Evolutionary conservation across 305 asterid genomes (phyloP).

Genomic region (Andrographis paniculata): DNA sequence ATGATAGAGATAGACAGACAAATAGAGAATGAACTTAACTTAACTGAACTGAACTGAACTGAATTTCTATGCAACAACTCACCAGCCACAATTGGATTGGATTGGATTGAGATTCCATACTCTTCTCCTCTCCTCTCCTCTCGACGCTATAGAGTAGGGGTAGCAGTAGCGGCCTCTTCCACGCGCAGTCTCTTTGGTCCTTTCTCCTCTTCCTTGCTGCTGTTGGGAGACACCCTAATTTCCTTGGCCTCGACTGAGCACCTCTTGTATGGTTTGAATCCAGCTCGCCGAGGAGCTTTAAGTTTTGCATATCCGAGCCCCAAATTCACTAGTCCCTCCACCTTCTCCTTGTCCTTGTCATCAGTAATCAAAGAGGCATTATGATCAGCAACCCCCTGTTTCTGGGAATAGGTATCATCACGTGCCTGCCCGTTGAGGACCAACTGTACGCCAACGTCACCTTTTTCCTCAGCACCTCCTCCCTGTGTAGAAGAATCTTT

Average conservation of each 20-base stretch:
- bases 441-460: constrained; percentile 23
- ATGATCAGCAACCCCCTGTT: constrained; percentile 24
- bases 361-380: constrained; percentile 24
- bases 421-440: constrained; percentile 33
- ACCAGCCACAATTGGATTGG: constrained; percentile 16
- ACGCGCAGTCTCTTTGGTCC: constrained; percentile 71
- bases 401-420: constrained; percentile 17
- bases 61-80: constrained; percentile 23
- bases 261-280: constrained; percentile 95
- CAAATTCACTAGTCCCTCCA: constrained; percentile 29
- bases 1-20: too few species aligned
- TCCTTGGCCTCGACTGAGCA: constrained; percentile 85
- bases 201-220: constrained; percentile 63
- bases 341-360: constrained; percentile 40
- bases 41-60: too few species aligned
- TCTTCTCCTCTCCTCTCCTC: too few species aligned
- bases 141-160: too few species aligned
- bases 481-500: constrained; percentile 20
- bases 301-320: constrained; percentile 51
- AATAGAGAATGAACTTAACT: constrained; percentile 26
- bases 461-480: constrained; percentile 25
- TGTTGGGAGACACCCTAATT: constrained; percentile 31
- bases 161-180: too few species aligned
- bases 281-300: constrained; percentile 47
- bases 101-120: constrained; percentile 35